Evolutionary conservation across 192 early-diverging fungal species (phyloP).

Genomic region (Rhizophagus clarus): DNA sequence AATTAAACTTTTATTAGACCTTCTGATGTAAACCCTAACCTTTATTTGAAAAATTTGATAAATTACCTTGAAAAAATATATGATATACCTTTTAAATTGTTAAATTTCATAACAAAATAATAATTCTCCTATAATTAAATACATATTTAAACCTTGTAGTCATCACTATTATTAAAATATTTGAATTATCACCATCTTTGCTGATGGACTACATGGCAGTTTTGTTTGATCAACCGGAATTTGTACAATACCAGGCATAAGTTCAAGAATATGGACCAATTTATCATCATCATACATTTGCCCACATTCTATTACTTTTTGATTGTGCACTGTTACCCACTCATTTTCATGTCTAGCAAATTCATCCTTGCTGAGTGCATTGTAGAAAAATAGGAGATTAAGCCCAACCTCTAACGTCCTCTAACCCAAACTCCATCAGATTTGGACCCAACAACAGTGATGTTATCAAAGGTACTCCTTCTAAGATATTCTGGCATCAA

Average conservation of each 20-base stretch:
- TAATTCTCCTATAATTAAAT: too few relatives aligned
- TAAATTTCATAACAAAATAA: too few relatives aligned
- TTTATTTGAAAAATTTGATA: constrained; percentile 26
- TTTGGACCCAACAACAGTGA: constrained; percentile 5
- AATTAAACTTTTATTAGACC: constrained; percentile 2
- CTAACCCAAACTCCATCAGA: constrained; percentile 16
- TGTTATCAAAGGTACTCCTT: not conserved
- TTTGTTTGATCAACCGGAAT: not conserved
- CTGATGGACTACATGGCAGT: not conserved
- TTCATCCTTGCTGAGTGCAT: constrained; percentile 10
- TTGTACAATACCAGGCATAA: constrained; percentile 7
- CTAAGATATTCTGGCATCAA: constrained; percentile 26
- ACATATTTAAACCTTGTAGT: constrained; percentile 29
- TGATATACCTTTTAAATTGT: too few relatives aligned
- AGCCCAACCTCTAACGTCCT: constrained; percentile 7
- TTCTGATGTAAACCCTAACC: constrained; percentile 21
- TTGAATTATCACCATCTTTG: not conserved
- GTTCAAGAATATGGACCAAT: not conserved
- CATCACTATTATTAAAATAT: not conserved
- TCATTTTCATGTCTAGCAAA: constrained; percentile 6
- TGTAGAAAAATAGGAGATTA: constrained; percentile 27
- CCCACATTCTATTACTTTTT: constrained; percentile 9
- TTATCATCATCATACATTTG: constrained; percentile 15
- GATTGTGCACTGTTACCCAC: constrained; percentile 7
- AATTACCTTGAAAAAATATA: not conserved